Percentiles rank a stretch among this genome's conserved stretches.
Conservation (phyloP, 805 yeast genomes). For the Kurtzmaniella cleridarum region DNA sequence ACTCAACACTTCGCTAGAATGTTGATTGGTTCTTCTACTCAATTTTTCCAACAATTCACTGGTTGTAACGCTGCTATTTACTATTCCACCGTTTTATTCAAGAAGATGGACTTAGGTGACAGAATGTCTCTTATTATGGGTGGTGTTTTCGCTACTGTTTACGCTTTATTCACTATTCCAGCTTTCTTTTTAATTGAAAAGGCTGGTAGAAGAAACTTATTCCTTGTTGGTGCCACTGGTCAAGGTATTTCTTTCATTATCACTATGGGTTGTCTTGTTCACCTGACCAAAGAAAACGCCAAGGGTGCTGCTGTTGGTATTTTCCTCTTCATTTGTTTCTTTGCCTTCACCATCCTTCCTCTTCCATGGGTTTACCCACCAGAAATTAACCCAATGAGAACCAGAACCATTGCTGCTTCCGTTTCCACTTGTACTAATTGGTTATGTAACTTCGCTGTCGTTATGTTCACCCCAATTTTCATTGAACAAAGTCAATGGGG, state of each 20-base stretch:
- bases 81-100: conserved; percentile 55
- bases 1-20: conserved; percentile 59
- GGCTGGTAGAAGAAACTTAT: conserved; percentile 42
- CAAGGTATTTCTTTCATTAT: conserved; percentile 36
- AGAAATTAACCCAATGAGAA: conserved; percentile 42
- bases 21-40: conserved; percentile 58
- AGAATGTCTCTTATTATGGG: conserved; percentile 56
- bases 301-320: conserved; percentile 42
- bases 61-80: conserved; percentile 70
- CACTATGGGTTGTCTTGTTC: conserved; percentile 36
- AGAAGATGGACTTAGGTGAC: conserved; percentile 44
- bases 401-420: conserved; percentile 41
- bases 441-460: conserved; percentile 41
- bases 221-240: conserved; percentile 38
- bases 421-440: conserved; percentile 42
- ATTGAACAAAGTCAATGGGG: conserved; percentile 35
- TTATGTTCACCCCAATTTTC: conserved; percentile 42
- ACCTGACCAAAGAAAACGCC: conserved; percentile 25
- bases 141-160: conserved; percentile 59
- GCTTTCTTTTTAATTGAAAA: conserved; percentile 39
- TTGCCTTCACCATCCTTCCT: conserved; percentile 40
- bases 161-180: conserved; percentile 48
- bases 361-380: conserved; percentile 46
- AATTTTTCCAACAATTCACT: conserved; percentile 66
- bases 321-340: conserved; percentile 39